Evolutionary conservation across 495 filamentous ascomycete genomes (phyloP).

Genomic region (Talaromyces thailandensis): DNA sequence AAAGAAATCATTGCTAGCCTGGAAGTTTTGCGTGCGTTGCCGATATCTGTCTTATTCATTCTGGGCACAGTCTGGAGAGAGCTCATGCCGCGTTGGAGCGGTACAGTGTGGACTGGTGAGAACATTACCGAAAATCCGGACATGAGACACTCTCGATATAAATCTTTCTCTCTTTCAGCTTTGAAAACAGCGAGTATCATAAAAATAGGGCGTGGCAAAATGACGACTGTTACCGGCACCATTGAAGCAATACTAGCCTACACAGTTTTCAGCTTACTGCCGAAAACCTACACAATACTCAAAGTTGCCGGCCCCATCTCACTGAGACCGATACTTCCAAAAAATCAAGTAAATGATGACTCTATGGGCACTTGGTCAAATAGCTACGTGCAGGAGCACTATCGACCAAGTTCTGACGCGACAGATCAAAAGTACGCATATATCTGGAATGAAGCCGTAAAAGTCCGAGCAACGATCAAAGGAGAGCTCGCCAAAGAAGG

Average conservation of each 20-base stretch:
- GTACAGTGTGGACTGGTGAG: not conserved
- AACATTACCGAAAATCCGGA: not conserved
- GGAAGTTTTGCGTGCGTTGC: not conserved
- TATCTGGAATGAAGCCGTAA: not conserved
- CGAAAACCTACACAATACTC: not conserved
- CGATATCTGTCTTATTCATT: not conserved
- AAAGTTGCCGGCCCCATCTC: not conserved
- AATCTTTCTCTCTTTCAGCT: not conserved
- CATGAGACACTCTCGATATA: not conserved
- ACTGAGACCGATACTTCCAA: not conserved
- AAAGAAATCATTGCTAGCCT: not conserved
- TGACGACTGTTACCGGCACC: not conserved
- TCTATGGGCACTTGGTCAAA: not conserved
- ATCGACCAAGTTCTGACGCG: not conserved
- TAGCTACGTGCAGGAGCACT: not conserved
- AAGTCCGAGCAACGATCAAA: not conserved
- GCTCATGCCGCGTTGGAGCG: not conserved
- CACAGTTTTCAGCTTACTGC: not conserved
- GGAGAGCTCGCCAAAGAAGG: not conserved
- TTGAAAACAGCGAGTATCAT: not conserved
- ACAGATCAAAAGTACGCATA: not conserved
- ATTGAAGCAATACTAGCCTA: not conserved
- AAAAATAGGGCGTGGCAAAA: not conserved
- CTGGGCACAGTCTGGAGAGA: not conserved
- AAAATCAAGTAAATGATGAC: not conserved